phyloP scores from a whole-genome alignment of 2,329 filamentous ascomycete species.

The Penicillium psychrosexuale region DNA sequence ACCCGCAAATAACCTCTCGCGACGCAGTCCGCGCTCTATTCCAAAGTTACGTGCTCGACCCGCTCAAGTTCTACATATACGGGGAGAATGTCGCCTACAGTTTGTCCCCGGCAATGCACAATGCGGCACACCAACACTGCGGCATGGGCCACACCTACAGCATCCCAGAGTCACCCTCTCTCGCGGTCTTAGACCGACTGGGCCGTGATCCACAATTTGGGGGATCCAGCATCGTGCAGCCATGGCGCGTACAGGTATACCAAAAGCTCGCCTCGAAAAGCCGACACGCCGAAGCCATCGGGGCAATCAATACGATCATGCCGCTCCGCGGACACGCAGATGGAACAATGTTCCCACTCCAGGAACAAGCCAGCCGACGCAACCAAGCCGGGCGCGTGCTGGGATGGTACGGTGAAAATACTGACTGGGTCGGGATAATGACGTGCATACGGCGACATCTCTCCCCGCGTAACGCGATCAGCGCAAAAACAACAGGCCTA shows the following conservation, averaged over 20 bases:
- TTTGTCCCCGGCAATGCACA: conserved; percentile 45
- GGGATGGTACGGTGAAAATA: conserved; percentile 47
- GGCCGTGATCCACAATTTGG: conserved; percentile 41
- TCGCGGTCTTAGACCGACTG: conserved; percentile 38
- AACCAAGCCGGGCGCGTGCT: conserved; percentile 42
- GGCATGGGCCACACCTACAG: conserved; percentile 42
- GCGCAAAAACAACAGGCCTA: conserved; percentile 51
- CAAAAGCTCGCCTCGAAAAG: conserved; percentile 40
- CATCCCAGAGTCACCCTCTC: conserved; percentile 37
- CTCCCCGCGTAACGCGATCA: conserved; percentile 52
- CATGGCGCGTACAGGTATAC: conserved; percentile 43
- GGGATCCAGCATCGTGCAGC: conserved; percentile 44
- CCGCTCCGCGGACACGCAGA: conserved; percentile 39
- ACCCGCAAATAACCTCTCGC: conserved; percentile 37
- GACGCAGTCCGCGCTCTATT: conserved; percentile 41
- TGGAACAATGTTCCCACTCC: conserved; percentile 36
- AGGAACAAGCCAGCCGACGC: conserved; percentile 41
- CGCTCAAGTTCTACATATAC: conserved; percentile 43
- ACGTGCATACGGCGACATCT: conserved; percentile 43
- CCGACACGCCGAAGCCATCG: conserved; percentile 45
- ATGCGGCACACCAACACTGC: conserved; percentile 40
- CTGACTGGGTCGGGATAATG: conserved; percentile 45
- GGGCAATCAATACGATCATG: conserved; percentile 46
- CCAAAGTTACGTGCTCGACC: conserved; percentile 42
- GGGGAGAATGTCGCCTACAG: conserved; percentile 43